Evolutionary conservation across 1,284 basidiomycete genomes (phyloP), one percentile per base, ranked within the genome.

Genomic region (Peniophora sp.): DNA sequence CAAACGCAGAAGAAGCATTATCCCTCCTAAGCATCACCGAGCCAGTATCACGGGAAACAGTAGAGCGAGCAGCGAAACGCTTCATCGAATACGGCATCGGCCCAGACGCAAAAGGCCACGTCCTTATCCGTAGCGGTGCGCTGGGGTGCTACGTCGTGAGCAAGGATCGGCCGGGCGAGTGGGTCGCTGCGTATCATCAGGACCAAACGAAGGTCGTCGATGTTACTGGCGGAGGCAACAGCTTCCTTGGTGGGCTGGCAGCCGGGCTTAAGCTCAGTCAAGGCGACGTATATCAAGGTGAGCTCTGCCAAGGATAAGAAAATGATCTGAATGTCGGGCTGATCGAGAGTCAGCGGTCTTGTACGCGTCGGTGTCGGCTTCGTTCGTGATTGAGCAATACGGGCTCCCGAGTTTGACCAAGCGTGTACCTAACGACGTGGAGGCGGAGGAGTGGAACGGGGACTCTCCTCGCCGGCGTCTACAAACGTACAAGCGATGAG

Each of bases 191-290:
- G 2, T 95, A 78, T 62, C 58, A 65, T 11, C 68, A 77, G 3
- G 62, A 69, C 53, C 57, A 65, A 24, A 65, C 68, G 19, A 78
- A 74, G 51, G 74, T 96, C 10, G 77, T 88, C 1, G 92, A 96
- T 65, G 88, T 92, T 11, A 96, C 93, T 48, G 91, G 90, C 83
- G 92, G 90, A 3, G 92, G 92, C 10, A 96, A 96, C 66, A 79
- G 81, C 48, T 96, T 94, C 64, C 68, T 95, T 32, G 93, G 92
- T 10, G 89, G 91, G 0, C 70, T 95, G 8, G 81, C 79, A 14
- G 92, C 90, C 3, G 91, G 91, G 0, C 62, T 94, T 47, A 55
- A 72, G 12, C 58, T 84, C 45, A 68, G 75, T 25, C 59, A 74
- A 20, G 81, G 78, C 0, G 77, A 92, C 62, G 66, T 85, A 11